Percentiles rank a stretch among this genome's conserved stretches.
phyloP scores from a whole-genome alignment of 768 basidiomycete genomes.

The Sutorius australiensis region DNA sequence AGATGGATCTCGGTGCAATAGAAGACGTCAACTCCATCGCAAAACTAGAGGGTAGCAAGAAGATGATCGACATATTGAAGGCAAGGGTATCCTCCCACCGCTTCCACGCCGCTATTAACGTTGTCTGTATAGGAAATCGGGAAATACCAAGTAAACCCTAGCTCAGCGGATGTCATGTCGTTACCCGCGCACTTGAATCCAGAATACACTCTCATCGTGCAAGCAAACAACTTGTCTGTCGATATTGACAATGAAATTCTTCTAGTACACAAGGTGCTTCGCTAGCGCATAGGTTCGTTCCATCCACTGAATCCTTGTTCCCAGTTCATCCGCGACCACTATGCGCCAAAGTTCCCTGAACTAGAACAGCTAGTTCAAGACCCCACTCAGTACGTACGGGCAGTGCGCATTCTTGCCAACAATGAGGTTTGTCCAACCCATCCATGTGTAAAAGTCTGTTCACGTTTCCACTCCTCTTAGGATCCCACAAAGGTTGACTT shows the following conservation, averaged over 20 bases:
- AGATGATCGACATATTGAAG: constrained; percentile 83
- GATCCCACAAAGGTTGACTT: constrained; percentile 87
- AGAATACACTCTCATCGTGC: constrained; percentile 94
- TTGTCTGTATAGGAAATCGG: constrained; percentile 68
- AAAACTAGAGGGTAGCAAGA: constrained; percentile 82
- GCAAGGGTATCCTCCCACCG: constrained; percentile 35
- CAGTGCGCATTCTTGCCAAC: constrained; percentile 87
- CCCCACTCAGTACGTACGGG: constrained; percentile 86
- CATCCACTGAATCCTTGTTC: constrained; percentile 6
- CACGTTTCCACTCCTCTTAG: constrained; percentile 33
- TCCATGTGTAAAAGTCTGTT: neutral
- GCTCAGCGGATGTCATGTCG: constrained; percentile 72
- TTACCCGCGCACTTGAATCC: constrained; percentile 85
- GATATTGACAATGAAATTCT: constrained; percentile 98
- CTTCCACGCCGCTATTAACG: neutral
- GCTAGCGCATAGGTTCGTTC: neutral
- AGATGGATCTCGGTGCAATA: constrained; percentile 84
- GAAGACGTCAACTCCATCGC: constrained; percentile 88
- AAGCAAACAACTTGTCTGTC: constrained; percentile 96
- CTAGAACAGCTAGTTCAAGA: constrained; percentile 93
- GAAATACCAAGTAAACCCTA: constrained; percentile 78
- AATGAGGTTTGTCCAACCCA: constrained; percentile 48
- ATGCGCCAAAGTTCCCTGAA: constrained; percentile 92
- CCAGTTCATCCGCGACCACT: constrained; percentile 97
- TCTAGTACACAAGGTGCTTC: constrained; percentile 84